These are phyloP conservation scores for Geotrichum ghanense DNA, from an alignment of 805 yeast species.

Conservation along the genomic window DNA sequence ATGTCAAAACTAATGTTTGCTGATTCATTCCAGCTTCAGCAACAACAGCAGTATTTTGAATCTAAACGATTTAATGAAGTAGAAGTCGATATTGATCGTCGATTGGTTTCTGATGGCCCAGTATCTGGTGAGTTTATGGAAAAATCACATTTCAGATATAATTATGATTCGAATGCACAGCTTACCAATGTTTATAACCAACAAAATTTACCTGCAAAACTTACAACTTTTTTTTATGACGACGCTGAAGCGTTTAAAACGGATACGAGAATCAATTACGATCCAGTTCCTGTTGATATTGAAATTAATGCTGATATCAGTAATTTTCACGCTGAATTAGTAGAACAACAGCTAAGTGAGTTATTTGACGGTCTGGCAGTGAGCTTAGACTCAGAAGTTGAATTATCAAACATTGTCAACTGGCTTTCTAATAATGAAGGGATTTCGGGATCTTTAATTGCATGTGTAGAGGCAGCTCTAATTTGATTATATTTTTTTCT, in stretches of 20 bases:
- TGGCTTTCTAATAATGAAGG: neutral
- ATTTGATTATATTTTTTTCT: conserved; percentile 1
- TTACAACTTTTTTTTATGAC: neutral
- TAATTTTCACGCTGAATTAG: neutral
- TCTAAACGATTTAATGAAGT: neutral
- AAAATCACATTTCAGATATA: neutral
- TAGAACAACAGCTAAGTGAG: neutral
- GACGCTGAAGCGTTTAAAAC: neutral
- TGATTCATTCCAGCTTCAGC: neutral
- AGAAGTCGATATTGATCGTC: neutral
- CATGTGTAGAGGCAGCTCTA: neutral
- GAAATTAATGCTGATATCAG: neutral
- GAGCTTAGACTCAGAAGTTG: neutral
- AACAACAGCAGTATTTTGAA: neutral
- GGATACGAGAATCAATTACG: neutral
- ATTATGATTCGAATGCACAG: neutral
- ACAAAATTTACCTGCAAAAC: neutral
- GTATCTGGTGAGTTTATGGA: neutral
- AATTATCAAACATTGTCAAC: neutral
- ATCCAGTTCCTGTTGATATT: neutral
- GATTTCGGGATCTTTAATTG: neutral
- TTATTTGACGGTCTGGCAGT: neutral
- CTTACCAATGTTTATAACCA: neutral
- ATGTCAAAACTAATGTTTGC: neutral
- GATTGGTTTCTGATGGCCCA: neutral